Evolutionary conservation across 2,329 filamentous ascomycete species (phyloP), one percentile per base, ranked within the genome.

Genomic region (Aureobasidium uvarum): DNA sequence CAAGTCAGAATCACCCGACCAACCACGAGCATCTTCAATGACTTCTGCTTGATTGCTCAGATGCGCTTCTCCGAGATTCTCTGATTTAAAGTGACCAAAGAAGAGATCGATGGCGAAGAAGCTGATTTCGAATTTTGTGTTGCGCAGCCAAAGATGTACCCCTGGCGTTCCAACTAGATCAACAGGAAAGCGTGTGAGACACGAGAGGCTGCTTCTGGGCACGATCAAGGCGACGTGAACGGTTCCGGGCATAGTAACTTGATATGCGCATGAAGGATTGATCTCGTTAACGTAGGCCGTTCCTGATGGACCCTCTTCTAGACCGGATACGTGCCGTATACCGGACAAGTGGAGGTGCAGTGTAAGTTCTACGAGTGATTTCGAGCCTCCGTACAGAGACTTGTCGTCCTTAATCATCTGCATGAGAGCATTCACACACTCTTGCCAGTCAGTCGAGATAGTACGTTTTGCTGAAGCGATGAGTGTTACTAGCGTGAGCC

Each of bases 271-370:
- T 2, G 25, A 25, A 4, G 25, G 25, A 25, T 25, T 25, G 25
- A 25, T 25, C 25, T 25, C 25, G 4, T 25, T 25, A 25, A 25
- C 54, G 23, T 28, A 45, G 2, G 33, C 43, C 1, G 23, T 18
- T 6, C 18, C 11, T 14, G 5, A 13, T 31, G 65, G 65, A n/a
- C 55, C 46, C 1, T 20, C n/a, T 18, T 25, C 39, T 2, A 64
- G 20, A 18, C 14, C 2, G 23, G 33, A 2, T 10, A 14, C 25
- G 16, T 38, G 18, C 20, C 16, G 52, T 3, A 75, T 48, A 8
- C 67, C 71, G 33, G 68, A 67, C 10, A 72, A 48, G 58, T 74
- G 69, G 6, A 76, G 67, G 6, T 72, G 67, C n/a, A 72, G 25
- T 36, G 66, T 68, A 71, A 76, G 50, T 45, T 74, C 73, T 25